A percentile compares a stretch with the other conserved stretches of the same genome.
Evolutionary conservation across 805 yeast species (phyloP).

Genomic region (Maudiozyma barnettii): DNA sequence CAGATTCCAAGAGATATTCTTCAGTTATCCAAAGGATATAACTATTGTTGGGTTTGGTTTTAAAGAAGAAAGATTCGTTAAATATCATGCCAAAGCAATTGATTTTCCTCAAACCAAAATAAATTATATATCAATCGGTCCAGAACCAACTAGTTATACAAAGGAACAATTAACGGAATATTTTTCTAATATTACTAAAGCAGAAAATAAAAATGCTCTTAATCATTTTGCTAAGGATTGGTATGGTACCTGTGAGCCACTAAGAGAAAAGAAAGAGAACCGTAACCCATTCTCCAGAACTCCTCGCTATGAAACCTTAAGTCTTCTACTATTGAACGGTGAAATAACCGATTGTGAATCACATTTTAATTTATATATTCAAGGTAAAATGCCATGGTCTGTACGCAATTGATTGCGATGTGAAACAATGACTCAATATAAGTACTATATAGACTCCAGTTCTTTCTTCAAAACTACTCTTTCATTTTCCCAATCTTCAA

Average conservation of each 20-base stretch:
- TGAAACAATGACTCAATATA: not conserved
- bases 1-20: slow-evolving; percentile 39
- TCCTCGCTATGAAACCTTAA: slow-evolving; percentile 30
- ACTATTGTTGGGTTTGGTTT: slow-evolving; percentile 69
- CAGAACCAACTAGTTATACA: slow-evolving; percentile 34
- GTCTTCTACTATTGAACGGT: slow-evolving; percentile 6
- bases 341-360: slow-evolving; percentile 10
- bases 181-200: slow-evolving; percentile 35
- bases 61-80: slow-evolving; percentile 50
- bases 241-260: slow-evolving; percentile 41
- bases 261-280: slow-evolving; percentile 37
- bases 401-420: not conserved
- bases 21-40: slow-evolving; percentile 41
- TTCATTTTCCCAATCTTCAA: slow-evolving; percentile 50
- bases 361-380: slow-evolving; percentile 14
- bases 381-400: slow-evolving; percentile 29
- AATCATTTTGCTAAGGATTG: slow-evolving; percentile 45
- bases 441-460: slow-evolving; percentile 24
- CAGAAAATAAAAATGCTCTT: slow-evolving; percentile 48
- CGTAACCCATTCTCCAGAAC: slow-evolving; percentile 49
- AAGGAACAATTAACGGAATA: slow-evolving; percentile 29
- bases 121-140: slow-evolving; percentile 50
- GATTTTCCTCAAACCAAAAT: slow-evolving; percentile 32
- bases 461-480: slow-evolving; percentile 44
- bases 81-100: slow-evolving; percentile 46